phyloP scores from a whole-genome alignment of 2,329 filamentous ascomycete genomes.

The Fonsecaea pugnacius region DNA sequence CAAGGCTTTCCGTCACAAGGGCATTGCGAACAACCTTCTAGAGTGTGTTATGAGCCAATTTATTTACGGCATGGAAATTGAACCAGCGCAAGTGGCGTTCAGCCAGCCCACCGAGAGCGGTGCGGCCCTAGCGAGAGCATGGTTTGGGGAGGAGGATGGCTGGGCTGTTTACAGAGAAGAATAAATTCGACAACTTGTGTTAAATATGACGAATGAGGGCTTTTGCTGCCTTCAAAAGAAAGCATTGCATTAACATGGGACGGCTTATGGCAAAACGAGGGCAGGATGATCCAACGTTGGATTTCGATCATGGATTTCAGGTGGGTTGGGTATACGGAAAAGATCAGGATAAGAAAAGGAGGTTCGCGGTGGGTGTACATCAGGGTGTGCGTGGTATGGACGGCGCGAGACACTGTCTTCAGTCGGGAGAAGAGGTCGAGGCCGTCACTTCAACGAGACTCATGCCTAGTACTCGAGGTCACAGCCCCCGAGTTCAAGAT shows the following conservation, averaged over 20 bases:
- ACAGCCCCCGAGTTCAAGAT: not conserved
- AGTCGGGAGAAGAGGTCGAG: not conserved
- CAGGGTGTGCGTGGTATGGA: constrained; percentile 4
- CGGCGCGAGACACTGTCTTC: constrained; percentile 3
- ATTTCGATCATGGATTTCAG: constrained; percentile 6
- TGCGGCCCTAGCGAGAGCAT: constrained; percentile 60
- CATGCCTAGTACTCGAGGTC: not conserved
- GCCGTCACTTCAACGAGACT: not conserved
- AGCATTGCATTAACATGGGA: not conserved
- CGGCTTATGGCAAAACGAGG: not conserved
- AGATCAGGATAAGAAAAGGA: not conserved
- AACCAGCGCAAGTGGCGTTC: constrained; percentile 63
- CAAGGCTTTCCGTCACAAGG: constrained; percentile 58
- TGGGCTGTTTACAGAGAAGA: constrained; percentile 64
- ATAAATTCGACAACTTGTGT: constrained; percentile 35
- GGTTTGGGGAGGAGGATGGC: constrained; percentile 59
- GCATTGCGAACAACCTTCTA: constrained; percentile 62
- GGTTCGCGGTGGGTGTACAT: constrained; percentile 6
- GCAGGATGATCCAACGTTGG: not conserved
- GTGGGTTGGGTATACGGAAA: constrained; percentile 11
- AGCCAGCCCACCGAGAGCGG: constrained; percentile 69
- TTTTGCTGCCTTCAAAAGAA: not conserved
- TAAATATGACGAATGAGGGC: constrained; percentile 3
- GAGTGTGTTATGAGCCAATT: constrained; percentile 61
- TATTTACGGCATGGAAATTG: constrained; percentile 59